Evolutionary conservation across 768 basidiomycete species (phyloP), one percentile per base, ranked within the genome.

Genomic region (Lactarius evosmus): DNA sequence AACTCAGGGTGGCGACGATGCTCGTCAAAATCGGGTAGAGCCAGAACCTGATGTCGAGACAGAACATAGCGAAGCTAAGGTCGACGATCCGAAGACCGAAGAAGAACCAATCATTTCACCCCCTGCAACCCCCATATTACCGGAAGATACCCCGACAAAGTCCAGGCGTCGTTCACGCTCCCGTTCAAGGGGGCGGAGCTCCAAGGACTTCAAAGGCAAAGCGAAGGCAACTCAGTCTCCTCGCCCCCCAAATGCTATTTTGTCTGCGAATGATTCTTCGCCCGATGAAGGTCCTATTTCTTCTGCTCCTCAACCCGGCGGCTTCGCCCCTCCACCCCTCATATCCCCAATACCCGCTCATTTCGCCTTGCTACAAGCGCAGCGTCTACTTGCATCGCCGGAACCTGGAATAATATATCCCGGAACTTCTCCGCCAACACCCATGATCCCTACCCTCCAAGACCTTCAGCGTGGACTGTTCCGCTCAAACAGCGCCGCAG

Each of bases 401-500:
- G 85, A 84, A 32, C 78, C 81, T 44, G 78, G 83, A 7, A 71
- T 84, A 63, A 79, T 84, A 66, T 86, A 87, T 72, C 83, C 86
- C n/a, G 84, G 83, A 16, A 81, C 84, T 19, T 83, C 87, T 6
- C 83, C 87, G 2, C 79, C 86, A 7, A 86, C 85, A 3, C 88
- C 89, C 19, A 73, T 85, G 69, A 74, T 89, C 38, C 92, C 92
- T 0, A 84, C 90, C 4, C 79, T 96, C 7, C 89, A 92, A 70
- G 89, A 88, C 25, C 77, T 95, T 40, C 87, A 87, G 71, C 84
- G 80, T 19, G 88, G 88, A 17, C 82, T 97, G 3, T 87, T 91
- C 71, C 87, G 95, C 22, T 95, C 95, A 2, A 95, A 95, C 72
- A 95, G 94, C 70, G 91, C 85, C 12, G 80, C 91, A n/a, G 90